Base-by-base conservation (phyloP, 805 yeast genomes). In the Barnettozyma salicaria region DNA sequence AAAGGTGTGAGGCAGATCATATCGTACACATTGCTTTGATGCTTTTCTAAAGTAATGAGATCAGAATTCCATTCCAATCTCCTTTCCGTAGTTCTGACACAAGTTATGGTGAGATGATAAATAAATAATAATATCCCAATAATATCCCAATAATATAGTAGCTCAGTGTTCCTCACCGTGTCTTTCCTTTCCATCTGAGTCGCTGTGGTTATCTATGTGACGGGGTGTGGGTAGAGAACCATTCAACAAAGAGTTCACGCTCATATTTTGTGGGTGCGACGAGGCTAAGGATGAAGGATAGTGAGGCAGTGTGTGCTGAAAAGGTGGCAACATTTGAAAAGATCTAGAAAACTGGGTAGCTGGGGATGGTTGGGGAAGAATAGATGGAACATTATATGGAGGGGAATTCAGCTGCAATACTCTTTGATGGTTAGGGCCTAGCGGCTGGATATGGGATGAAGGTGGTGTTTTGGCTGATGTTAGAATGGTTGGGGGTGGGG, bases 211-310 rank as follows among this genome's bases (percentile, higher is more conserved):
- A n/a, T n/a, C n/a, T n/a, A n/a, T n/a, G n/a, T n/a, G n/a, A n/a
- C n/a, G n/a, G n/a, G n/a, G n/a, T n/a, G n/a, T n/a, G n/a, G n/a
- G n/a, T n/a, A n/a, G n/a, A n/a, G n/a, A n/a, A n/a, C 34, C 27
- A 32, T 49, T 49, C 35, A 49, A 27, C 26, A 51, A 19, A 2
- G 54, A 46, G 13, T 40, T 41, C 6, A 49, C 49, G 27, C 47
- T 45, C 34, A 50, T 45, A 33, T 42, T 43, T 12, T 41, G 40
- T 13, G 24, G 25, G 8, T 33, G 36, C 4, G 24, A 32, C 12
- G 32, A 18, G 25, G 13, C 25, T 20, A 24, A 18, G 3, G 16
- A 7, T 17, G 30, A 6, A 12, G 23, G 30, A 19, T 17, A 30
- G 10, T 34, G 39, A 7, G 39, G 42, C 7, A 38, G 17, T 1